Base-by-base conservation (phyloP, 768 basidiomycete species). In the Multifurca ochricompacta region DNA sequence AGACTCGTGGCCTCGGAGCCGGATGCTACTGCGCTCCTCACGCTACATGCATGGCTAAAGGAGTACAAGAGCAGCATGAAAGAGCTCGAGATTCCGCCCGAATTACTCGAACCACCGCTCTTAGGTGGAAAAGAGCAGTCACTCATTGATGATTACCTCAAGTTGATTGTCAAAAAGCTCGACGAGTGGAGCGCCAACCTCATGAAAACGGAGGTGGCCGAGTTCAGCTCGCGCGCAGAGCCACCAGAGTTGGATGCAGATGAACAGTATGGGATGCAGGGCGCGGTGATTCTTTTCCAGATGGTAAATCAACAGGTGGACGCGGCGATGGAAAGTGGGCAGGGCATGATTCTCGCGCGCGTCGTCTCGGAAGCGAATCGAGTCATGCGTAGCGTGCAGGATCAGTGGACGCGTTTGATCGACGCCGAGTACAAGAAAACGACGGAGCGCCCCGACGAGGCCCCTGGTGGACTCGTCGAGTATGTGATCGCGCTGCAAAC, bases 301-400 rank as follows among this genome's bases (percentile, higher is more conserved):
- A 93, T 98, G 87, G 86, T 97, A 62, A 98, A 94, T 69, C 91
- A 95, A 69, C 95, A 97, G 69, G 79, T 92, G 54, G 95, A 98
- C 65, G 77, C 92, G 14, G 94, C 94, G 8, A 85, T 87, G 59
- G 96, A 98, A 68, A 98, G 93, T 62, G 90, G 91, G 6, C 96
- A 98, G 67, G 93, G 92, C 31, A 82, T 87, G 1, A 95, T 98
- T 58, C 79, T 99, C 31, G 83, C 92, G 16, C 83, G 87, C 8
- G 93, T 96, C 52, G 82, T 98, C 36, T 80, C 82, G 56, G 96
- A 98, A 68, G 78, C 80, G 58, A 86, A 87, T 62, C 83, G 91
- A 32, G 87, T 92, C 37, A 96, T 98, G 91, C 81, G 88, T 16
- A 70, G 80, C 14, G 83, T 87, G 25, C 96, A 98, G 67, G 81